phyloP scores from a whole-genome alignment of 345 rosid genomes.

The Tarenaya hassleriana region DNA sequence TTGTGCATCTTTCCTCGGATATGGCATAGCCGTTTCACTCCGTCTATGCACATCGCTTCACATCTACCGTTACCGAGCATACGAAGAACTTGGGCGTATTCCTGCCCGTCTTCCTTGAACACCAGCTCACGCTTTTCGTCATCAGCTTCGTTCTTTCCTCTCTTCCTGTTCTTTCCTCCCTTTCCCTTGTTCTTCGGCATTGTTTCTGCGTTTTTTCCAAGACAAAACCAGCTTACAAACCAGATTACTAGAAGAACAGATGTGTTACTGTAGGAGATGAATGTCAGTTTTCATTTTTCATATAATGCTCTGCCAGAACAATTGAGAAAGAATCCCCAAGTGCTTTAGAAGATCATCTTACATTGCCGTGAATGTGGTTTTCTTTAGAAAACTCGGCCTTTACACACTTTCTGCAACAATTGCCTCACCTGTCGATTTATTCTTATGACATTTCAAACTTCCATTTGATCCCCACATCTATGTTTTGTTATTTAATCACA shows the following conservation, averaged over 20 bases:
- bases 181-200: constrained; percentile 88
- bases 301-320: too few species aligned
- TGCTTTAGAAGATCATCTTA: too few species aligned
- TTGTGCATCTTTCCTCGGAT: constrained; percentile 85
- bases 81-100: constrained; percentile 63
- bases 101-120: constrained; percentile 74
- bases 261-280: background rate
- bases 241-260: background rate
- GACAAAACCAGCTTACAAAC: background rate
- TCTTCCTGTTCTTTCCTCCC: constrained; percentile 87
- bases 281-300: background rate
- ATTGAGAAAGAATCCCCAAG: too few species aligned
- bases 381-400: too few species aligned
- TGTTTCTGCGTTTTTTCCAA: too few species aligned
- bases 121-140: constrained; percentile 73
- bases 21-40: constrained; percentile 57
- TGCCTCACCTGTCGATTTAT: too few species aligned
- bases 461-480: too few species aligned
- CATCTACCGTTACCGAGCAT: constrained; percentile 76
- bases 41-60: constrained; percentile 64
- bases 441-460: too few species aligned
- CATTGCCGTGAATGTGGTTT: too few species aligned
- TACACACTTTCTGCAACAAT: too few species aligned
- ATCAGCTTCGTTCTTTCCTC: constrained; percentile 79
- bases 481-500: too few species aligned